Conservation (phyloP, 2,329 filamentous ascomycete genomes). For the Chrysoporthe puriensis region DNA sequence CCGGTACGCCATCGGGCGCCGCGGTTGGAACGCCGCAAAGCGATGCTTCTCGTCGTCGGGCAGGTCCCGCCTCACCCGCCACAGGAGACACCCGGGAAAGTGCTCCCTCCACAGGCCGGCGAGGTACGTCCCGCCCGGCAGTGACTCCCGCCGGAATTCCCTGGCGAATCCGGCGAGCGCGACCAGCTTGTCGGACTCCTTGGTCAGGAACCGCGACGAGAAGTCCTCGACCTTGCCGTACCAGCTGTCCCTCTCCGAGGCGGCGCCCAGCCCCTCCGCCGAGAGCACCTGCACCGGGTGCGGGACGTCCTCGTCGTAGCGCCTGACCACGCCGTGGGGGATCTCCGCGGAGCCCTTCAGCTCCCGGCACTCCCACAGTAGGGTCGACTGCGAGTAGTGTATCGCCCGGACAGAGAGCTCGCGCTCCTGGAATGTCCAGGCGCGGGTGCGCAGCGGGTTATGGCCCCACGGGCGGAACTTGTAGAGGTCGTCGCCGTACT, state of each 20-base stretch:
- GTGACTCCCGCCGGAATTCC: background rate
- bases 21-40: constrained; percentile 1
- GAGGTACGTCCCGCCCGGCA: background rate
- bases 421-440: constrained; percentile 29
- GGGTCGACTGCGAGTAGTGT: constrained; percentile 20
- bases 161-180: constrained; percentile 15
- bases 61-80: background rate
- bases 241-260: constrained; percentile 2
- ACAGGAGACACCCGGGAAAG: constrained; percentile 15
- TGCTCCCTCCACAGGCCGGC: constrained; percentile 19
- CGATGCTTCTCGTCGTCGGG: background rate
- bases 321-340: background rate
- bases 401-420: constrained; percentile 25
- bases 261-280: background rate
- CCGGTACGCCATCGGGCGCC: background rate
- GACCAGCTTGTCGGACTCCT: constrained; percentile 12
- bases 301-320: background rate
- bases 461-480: background rate
- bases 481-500: constrained; percentile 11
- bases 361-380: constrained; percentile 28
- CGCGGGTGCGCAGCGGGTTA: constrained; percentile 22
- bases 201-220: constrained; percentile 16
- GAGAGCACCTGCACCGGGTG: background rate
- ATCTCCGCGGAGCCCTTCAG: constrained; percentile 12
- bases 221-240: constrained; percentile 19